Base-by-base conservation (phyloP, 1,284 basidiomycete genomes). In the Crepidotus sp. region DNA sequence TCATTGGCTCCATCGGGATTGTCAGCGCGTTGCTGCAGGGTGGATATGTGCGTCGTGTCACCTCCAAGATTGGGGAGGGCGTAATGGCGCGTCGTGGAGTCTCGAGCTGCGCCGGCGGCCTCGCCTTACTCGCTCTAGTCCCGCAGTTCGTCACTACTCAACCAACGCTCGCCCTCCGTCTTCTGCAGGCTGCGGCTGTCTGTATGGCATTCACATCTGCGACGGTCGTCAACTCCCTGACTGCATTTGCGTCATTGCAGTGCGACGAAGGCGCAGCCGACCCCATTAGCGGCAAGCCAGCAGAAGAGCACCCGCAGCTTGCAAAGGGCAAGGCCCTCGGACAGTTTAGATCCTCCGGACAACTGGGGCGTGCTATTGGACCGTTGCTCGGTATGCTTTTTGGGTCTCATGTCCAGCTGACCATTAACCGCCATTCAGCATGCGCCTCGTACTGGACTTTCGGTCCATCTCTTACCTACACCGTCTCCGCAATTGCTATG, bases 181-280 rank as follows among this genome's bases (percentile, higher is more conserved):
- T 89, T 1, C 69, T 95, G 4, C 86, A 87, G 56, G 69, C 66
- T 8, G 83, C 86, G 2, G 85, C 88, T 0, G 71, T 85, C 2
- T 85, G 82, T 56, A 70, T 95, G 61, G 88, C 88, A 1, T 93
- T 90, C 65, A 93, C 92, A 1, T 85, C 81, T 49, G 91, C 92
- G 3, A 94, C 89, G 2, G 91, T 94, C 36, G 92, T 96, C 48
- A 94, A 86, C 57, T 77, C 87, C 3, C 68, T 96, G 49, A 95
- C 89, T 34, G 80, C 90, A 15, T 77, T 82, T 49, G 91, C 90
- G 8, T 90, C 87, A 7, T 61, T 90, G 52, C 87, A 91, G 62
- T 91, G 88, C 54, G 87, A 93, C 58, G 87, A 85, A 18, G 67
- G 63, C 3, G 62, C 59, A 2, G 62, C 74, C 24, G 77, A 84